Conservation (phyloP, 192 early-diverging fungal genomes). For the Chytriomyces sp. region DNA sequence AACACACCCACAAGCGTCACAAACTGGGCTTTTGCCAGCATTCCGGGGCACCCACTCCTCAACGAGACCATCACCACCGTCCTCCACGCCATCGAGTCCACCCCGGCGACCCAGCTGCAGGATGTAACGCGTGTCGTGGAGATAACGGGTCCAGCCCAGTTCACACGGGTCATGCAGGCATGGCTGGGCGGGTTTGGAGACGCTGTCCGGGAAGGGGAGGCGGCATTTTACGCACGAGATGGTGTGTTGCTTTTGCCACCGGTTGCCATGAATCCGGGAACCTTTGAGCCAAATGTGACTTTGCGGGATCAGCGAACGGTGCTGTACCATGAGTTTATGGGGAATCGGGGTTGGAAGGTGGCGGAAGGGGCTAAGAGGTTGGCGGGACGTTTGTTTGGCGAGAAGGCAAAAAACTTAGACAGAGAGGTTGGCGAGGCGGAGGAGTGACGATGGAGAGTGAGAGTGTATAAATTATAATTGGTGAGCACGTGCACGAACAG, state of each 20-base stretch:
- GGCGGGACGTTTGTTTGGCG: too few species aligned
- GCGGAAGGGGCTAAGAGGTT: too few species aligned
- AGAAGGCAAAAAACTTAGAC: too few species aligned
- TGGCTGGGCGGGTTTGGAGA: background rate
- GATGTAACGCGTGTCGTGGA: conserved; percentile 4
- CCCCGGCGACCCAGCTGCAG: background rate
- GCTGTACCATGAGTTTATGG: conserved; percentile 17
- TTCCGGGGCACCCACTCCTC: conserved; percentile 2
- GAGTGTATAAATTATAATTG: too few species aligned
- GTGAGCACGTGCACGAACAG: too few species aligned
- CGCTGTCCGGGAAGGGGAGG: background rate
- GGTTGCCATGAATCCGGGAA: conserved; percentile 5
- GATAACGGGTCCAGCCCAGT: conserved; percentile 18
- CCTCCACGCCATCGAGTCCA: background rate
- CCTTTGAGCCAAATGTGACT: conserved; percentile 16
- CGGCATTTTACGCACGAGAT: background rate
- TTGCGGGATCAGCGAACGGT: conserved; percentile 11
- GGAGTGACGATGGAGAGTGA: too few species aligned
- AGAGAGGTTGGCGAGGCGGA: too few species aligned
- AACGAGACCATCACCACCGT: background rate
- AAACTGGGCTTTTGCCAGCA: conserved; percentile 17
- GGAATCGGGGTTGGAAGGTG: conserved; percentile 21
- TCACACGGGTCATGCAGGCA: background rate
- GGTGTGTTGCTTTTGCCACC: conserved; percentile 17
- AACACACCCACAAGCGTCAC: background rate